Evolutionary conservation across 2,329 filamentous ascomycete genomes (phyloP).

Genomic region (Lecanoromycetidae sp.): DNA sequence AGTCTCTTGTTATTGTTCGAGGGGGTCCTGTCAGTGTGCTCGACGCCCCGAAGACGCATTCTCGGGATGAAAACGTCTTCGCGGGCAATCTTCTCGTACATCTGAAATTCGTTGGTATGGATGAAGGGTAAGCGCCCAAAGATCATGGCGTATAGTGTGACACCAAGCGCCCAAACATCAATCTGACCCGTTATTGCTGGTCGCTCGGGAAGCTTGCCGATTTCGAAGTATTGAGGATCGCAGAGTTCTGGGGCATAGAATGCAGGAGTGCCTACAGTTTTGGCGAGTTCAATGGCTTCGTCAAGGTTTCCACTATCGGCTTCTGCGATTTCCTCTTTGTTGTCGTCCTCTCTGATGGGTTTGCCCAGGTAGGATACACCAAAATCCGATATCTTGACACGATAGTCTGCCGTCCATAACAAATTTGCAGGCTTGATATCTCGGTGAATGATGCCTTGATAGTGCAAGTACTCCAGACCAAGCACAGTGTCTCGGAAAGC

Average conservation of each 20-base stretch:
- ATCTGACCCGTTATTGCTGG: constrained; percentile 84
- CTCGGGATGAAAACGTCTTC: constrained; percentile 83
- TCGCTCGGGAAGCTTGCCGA: constrained; percentile 38
- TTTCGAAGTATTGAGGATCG: constrained; percentile 48
- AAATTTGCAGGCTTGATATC: constrained; percentile 87
- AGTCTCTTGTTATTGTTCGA: constrained; percentile 58
- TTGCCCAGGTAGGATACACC: constrained; percentile 94
- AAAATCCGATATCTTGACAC: constrained; percentile 97
- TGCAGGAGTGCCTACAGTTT: constrained; percentile 92
- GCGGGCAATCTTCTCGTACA: constrained; percentile 84
- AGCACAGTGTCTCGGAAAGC: constrained; percentile 88
- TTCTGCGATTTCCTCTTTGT: constrained; percentile 62
- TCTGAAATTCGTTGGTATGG: constrained; percentile 78
- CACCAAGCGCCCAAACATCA: constrained; percentile 92
- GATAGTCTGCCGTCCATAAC: constrained; percentile 69
- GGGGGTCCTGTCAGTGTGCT: constrained; percentile 32
- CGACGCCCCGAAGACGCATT: constrained; percentile 62
- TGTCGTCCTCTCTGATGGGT: constrained; percentile 70
- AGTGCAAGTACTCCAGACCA: constrained; percentile 85
- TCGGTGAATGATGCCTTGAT: constrained; percentile 70
- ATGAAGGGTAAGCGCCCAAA: constrained; percentile 90
- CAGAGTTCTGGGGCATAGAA: constrained; percentile 97
- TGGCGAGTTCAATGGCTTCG: constrained; percentile 89
- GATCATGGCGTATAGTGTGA: constrained; percentile 90
- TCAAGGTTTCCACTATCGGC: constrained; percentile 79